phyloP scores from a whole-genome alignment of 2,329 filamentous ascomycete species.

The Aspergillus sojae region DNA sequence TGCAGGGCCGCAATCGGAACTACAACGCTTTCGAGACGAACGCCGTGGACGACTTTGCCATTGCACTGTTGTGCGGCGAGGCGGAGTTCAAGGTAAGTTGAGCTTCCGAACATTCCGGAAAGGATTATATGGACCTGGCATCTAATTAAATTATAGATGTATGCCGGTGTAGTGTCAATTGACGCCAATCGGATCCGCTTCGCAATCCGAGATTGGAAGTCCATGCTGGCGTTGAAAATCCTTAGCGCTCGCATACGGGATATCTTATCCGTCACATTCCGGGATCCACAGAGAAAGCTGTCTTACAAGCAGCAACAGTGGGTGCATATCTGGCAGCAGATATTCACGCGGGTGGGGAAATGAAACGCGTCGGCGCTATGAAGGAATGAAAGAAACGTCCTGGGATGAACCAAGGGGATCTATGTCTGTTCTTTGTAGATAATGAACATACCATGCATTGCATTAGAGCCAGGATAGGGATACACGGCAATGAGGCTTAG shows the following conservation, averaged over 20 bases:
- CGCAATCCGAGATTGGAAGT: conserved; percentile 83
- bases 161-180: conserved; percentile 80
- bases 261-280: conserved; percentile 70
- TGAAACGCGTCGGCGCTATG: conserved; percentile 8
- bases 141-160: conserved; percentile 59
- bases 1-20: conserved; percentile 79
- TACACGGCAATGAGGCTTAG: not conserved
- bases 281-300: conserved; percentile 42
- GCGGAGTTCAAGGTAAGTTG: conserved; percentile 75
- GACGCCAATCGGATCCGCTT: conserved; percentile 88
- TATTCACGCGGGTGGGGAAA: conserved; percentile 56
- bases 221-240: conserved; percentile 83
- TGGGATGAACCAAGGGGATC: not conserved
- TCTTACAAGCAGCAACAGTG: conserved; percentile 70
- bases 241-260: conserved; percentile 74
- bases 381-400: not conserved
- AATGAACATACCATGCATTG: not conserved
- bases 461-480: not conserved
- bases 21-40: conserved; percentile 92
- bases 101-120: too few relatives aligned
- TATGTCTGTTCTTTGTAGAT: not conserved
- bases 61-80: conserved; percentile 84
- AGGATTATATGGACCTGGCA: not conserved
- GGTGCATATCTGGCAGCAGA: conserved; percentile 72
- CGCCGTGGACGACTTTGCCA: conserved; percentile 76